Conservation (phyloP, 176 grass and related monocot species). For the Paspalum vaginatum region DNA sequence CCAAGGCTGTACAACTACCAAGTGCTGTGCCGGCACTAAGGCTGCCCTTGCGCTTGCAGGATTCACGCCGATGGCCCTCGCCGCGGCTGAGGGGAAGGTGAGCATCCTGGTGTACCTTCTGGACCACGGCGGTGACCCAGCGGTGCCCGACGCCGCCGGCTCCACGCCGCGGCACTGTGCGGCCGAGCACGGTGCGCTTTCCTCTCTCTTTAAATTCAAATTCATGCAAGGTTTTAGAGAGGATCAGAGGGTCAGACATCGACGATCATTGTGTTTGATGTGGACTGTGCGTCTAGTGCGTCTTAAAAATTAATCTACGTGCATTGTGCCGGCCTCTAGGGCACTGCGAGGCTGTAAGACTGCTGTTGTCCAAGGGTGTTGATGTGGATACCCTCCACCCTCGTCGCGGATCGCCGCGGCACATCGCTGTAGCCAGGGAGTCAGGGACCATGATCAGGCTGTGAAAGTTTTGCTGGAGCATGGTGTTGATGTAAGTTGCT, state of each 20-base stretch:
- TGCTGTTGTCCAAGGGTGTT: slow-evolving; percentile 43
- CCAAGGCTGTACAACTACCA: too few species aligned
- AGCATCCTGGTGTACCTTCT: slow-evolving; percentile 37
- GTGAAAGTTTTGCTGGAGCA: slow-evolving; percentile 46
- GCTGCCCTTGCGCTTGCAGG: neutral
- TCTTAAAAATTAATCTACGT: neutral
- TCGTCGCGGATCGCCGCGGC: slow-evolving; percentile 19
- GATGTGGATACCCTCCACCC: slow-evolving; percentile 29
- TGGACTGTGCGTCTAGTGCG: neutral
- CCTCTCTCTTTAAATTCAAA: neutral
- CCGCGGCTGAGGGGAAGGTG: neutral
- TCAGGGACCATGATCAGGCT: neutral
- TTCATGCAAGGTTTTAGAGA: too few species aligned
- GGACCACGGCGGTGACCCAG: slow-evolving; percentile 42
- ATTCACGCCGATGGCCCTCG: slow-evolving; percentile 15
- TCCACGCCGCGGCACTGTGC: slow-evolving; percentile 44
- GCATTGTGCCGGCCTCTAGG: neutral
- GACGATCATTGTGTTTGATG: neutral
- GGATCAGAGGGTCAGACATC: too few species aligned
- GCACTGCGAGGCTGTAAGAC: slow-evolving; percentile 9
- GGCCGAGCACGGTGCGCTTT: slow-evolving; percentile 11
- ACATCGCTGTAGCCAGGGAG: slow-evolving; percentile 3
- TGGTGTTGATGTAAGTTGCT: slow-evolving; percentile 49
- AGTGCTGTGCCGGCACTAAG: neutral
- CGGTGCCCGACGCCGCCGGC: neutral